Conservation (phyloP, 768 basidiomycete species). For the Boletus vinaceobasis region DNA sequence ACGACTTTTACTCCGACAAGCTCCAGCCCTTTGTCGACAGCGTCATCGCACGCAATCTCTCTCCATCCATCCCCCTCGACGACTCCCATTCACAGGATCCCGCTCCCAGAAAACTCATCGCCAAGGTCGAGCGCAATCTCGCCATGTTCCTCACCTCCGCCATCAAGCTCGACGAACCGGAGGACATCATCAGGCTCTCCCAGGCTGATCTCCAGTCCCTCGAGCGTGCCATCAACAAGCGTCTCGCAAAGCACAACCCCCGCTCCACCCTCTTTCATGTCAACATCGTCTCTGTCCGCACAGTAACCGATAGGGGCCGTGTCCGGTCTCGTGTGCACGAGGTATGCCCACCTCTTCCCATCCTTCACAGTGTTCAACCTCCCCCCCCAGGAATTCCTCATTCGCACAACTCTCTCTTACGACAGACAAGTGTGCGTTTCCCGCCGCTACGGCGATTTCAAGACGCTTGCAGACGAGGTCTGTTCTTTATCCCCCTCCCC, state of each 20-base stretch:
- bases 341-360: constrained; percentile 38
- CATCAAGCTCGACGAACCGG: constrained; percentile 75
- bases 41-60: constrained; percentile 75
- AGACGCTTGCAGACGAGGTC: constrained; percentile 81
- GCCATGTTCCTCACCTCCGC: constrained; percentile 79
- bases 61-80: constrained; percentile 57
- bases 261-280: constrained; percentile 72
- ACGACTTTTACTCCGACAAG: constrained; percentile 91
- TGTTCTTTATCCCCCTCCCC: constrained; percentile 12
- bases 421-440: constrained; percentile 82
- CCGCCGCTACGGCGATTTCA: constrained; percentile 93
- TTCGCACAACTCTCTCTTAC: constrained; percentile 76
- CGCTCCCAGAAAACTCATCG: constrained; percentile 64
- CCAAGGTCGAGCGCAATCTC: constrained; percentile 81
- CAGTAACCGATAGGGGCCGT: constrained; percentile 78
- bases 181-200: constrained; percentile 87
- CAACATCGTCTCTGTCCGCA: constrained; percentile 86
- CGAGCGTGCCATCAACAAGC: constrained; percentile 65
- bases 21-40: constrained; percentile 91
- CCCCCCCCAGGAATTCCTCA: constrained; percentile 79
- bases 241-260: constrained; percentile 47
- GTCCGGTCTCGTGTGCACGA: constrained; percentile 86
- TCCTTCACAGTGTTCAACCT: not conserved
- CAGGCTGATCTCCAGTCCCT: constrained; percentile 81
- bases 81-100: constrained; percentile 55